Evolutionary conservation across 1,139 yeast species (phyloP).

Genomic region (Lodderomyces beijingensis): DNA sequence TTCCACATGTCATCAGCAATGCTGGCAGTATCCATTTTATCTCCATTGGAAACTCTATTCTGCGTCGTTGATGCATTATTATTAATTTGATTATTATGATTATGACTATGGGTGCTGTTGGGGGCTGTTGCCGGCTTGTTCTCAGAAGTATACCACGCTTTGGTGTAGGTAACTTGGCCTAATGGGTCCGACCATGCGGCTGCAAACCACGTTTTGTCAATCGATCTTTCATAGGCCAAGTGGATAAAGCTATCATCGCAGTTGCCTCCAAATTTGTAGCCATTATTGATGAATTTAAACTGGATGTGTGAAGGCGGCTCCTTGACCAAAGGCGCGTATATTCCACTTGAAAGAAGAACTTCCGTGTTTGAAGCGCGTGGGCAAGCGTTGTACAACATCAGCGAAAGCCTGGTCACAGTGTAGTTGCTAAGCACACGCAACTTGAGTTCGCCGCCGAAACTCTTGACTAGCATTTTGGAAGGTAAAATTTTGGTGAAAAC

Average conservation of each 20-base stretch:
- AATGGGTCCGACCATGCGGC: conserved; percentile 89
- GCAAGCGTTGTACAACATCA: conserved; percentile 61
- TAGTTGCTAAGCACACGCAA: conserved; percentile 47
- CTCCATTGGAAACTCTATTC: conserved; percentile 12
- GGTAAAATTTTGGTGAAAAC: conserved; percentile 59
- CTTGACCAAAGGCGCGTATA: conserved; percentile 41
- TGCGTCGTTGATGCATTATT: neutral
- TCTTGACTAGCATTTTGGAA: conserved; percentile 42
- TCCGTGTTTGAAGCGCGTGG: conserved; percentile 23
- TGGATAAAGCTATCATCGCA: conserved; percentile 76
- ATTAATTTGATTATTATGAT: too few species aligned
- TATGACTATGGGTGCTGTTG: too few species aligned
- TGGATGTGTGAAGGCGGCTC: conserved; percentile 45
- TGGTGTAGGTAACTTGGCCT: conserved; percentile 60
- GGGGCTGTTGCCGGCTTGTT: neutral
- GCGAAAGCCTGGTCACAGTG: conserved; percentile 47
- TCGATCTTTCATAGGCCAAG: conserved; percentile 77
- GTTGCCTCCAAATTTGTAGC: conserved; percentile 21
- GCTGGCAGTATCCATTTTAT: conserved; percentile 25
- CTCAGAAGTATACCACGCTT: conserved; percentile 58
- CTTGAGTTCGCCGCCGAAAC: conserved; percentile 29
- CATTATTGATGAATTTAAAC: conserved; percentile 44
- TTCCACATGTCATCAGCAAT: conserved; percentile 41
- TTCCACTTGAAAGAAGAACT: conserved; percentile 13
- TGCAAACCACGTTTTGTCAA: conserved; percentile 78